Base-by-base conservation (phyloP, 768 basidiomycete species). In the Mycena chlorophos region DNA sequence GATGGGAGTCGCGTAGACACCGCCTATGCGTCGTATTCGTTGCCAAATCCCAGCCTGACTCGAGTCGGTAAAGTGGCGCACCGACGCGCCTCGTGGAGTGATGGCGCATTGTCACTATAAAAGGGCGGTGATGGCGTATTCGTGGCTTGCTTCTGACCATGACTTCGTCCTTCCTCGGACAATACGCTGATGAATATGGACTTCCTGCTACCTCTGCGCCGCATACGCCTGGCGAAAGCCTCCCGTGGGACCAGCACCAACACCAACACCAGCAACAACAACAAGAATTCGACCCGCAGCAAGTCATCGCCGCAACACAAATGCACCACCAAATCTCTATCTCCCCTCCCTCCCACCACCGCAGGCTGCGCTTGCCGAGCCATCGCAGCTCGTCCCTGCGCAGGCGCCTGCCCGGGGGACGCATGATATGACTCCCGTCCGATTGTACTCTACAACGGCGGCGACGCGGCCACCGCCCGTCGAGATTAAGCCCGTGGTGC, bases 81-180 rank as follows among this genome's bases (percentile, higher is more conserved):
- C 26, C 28, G n/a, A 34, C 47, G 49, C 51, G 52, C 59, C 56
- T 54, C 56, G 45, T 38, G 56, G 31, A 8, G 30, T 34, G 39
- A 34, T 29, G 39, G 23, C 40, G 31, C 40, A 40, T 55, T 42
- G 51, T 49, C 48, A 19, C 57, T 73, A 74, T 74, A 77, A 69
- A 74, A 54, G 40, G 53, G 53, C 49, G 58, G 64, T 58, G 57
- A 54, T 55, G 56, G 28, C 62, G 56, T 57, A n/a, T 58, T 65
- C 55, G 58, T 63, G 56, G 43, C 57, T 64, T 61, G 65, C 66
- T 71, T 63, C 65, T 66, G 66, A 58, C 60, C 60, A 61, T 66
- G 69, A 81, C 81, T 80, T 80, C 81, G 66, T 80, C 76, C 70
- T 75, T 58, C 76, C 68, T 63, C 27, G 47, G 23, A 20, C 59